phyloP scores from a whole-genome alignment of 2,329 filamentous ascomycete species.

The Paracoccidioides lutzii region DNA sequence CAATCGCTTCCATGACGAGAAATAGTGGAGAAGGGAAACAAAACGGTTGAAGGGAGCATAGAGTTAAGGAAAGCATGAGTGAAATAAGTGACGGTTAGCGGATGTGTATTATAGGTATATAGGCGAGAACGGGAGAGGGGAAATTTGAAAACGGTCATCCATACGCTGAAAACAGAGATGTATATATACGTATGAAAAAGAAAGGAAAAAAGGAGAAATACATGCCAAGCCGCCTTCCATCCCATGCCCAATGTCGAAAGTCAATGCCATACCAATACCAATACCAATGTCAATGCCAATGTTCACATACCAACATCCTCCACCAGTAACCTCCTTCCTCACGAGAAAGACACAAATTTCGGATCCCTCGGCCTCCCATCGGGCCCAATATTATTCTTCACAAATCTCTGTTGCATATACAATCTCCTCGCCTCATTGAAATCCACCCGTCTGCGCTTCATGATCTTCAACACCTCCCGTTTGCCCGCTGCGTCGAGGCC shows the following conservation, averaged over 20 bases:
- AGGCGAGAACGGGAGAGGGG: neutral
- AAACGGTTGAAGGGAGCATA: neutral
- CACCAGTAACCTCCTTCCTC: slow-evolving; percentile 14
- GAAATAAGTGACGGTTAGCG: neutral
- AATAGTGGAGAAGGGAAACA: neutral
- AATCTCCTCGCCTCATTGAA: slow-evolving; percentile 86
- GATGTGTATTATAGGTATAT: neutral
- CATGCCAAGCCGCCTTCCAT: neutral
- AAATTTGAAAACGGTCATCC: neutral
- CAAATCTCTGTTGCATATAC: slow-evolving; percentile 76
- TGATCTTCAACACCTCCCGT: slow-evolving; percentile 71
- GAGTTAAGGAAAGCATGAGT: neutral
- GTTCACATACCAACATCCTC: neutral
- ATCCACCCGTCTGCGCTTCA: slow-evolving; percentile 68
- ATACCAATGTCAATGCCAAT: neutral
- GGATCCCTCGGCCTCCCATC: slow-evolving; percentile 83
- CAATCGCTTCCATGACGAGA: neutral
- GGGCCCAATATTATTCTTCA: slow-evolving; percentile 72
- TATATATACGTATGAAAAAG: slow-evolving; percentile 2
- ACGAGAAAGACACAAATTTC: slow-evolving; percentile 90
- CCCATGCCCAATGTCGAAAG: neutral
- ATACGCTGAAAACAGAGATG: neutral
- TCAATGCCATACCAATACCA: neutral
- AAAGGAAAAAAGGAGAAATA: slow-evolving; percentile 1
- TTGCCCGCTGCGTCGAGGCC: slow-evolving; percentile 75